Conservation (phyloP, 2,329 filamentous ascomycete genomes). For the Corinectria fuckeliana region DNA sequence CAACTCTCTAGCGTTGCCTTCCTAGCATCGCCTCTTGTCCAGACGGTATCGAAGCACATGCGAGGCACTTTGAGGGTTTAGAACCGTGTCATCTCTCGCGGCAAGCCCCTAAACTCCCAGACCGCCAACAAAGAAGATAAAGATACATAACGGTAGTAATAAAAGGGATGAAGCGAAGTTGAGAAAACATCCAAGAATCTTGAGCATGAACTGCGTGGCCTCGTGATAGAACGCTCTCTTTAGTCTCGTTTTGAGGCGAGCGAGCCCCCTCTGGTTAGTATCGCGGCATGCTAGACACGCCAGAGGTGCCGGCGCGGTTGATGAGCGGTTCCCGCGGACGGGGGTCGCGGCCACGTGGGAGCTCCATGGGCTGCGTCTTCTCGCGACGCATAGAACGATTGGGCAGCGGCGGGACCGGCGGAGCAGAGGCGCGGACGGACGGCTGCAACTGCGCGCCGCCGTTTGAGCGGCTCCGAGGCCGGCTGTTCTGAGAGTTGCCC, state of each 20-base stretch:
- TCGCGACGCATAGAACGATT: slow-evolving; percentile 39
- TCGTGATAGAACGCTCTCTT: slow-evolving; percentile 20
- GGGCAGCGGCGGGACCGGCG: slow-evolving; percentile 38
- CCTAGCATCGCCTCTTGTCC: background rate
- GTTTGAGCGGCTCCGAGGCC: slow-evolving; percentile 38
- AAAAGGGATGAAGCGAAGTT: slow-evolving; percentile 1
- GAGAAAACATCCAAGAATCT: slow-evolving; percentile 18
- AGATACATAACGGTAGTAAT: background rate
- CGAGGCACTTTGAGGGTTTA: background rate
- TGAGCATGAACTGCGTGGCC: slow-evolving; percentile 29
- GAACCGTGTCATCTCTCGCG: no score
- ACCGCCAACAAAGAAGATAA: slow-evolving; percentile 5
- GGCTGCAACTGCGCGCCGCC: slow-evolving; percentile 23
- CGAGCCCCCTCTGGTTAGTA: slow-evolving; percentile 11
- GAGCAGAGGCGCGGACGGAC: slow-evolving; percentile 22
- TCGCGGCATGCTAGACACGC: slow-evolving; percentile 21
- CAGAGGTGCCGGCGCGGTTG: slow-evolving; percentile 38
- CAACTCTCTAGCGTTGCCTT: background rate
- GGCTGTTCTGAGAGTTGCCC: slow-evolving; percentile 6
- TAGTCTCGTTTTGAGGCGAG: background rate
- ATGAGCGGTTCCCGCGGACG: slow-evolving; percentile 41
- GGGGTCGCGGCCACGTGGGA: slow-evolving; percentile 35
- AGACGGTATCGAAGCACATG: background rate
- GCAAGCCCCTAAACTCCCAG: slow-evolving; percentile 10
- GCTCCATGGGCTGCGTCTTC: slow-evolving; percentile 29